Base-by-base conservation (phyloP, 805 yeast species). In the Suhomyces sp. region DNA sequence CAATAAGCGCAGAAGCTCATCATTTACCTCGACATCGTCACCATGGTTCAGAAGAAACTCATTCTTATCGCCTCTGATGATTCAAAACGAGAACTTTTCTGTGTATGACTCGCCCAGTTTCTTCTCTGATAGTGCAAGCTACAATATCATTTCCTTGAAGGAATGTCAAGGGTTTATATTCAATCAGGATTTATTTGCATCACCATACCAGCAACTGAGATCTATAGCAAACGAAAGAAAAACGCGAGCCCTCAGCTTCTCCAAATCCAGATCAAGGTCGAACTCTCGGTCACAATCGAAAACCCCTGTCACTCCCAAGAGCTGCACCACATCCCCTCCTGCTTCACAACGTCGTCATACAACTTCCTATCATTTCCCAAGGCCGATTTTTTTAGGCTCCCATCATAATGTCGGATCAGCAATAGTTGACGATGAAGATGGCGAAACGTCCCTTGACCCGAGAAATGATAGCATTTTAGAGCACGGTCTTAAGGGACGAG, bases 131-230 rank as follows among this genome's bases (percentile, higher is more conserved):
- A 46, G 64, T 3, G 51, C 67, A 1, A 59, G 69, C 47, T 68
- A 64, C 53, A 70, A 63, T 52, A 67, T 73, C 13, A 73, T 85
- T 36, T 75, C 81, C 13, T 69, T 85, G 40, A 76, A 74, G 23
- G 87, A 86, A 60, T 79, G 86, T 31, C 92, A 87, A 62, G 94
- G 94, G 2, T 87, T 87, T 60, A 68, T 81, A 2, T 87, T 90
- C 82, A 87, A 87, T 64, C 92, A 87, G 62, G 92, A 87, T 60
- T 68, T 86, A 46, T 87, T 86, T 74, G 92, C 90, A 2, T 75
- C 85, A 1, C 84, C 85, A 27, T 84, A 83, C 64, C 88, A 85
- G 61, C 92, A 87, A 53, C 74, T 67, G 66, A 57, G 68, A 47
- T 63, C 76, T 4, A 46, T 68, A 9, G 73, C 71, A 13, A 67